Base-by-base conservation (phyloP, 192 early-diverging fungal genomes). In the Backusella liffmaniae region DNA sequence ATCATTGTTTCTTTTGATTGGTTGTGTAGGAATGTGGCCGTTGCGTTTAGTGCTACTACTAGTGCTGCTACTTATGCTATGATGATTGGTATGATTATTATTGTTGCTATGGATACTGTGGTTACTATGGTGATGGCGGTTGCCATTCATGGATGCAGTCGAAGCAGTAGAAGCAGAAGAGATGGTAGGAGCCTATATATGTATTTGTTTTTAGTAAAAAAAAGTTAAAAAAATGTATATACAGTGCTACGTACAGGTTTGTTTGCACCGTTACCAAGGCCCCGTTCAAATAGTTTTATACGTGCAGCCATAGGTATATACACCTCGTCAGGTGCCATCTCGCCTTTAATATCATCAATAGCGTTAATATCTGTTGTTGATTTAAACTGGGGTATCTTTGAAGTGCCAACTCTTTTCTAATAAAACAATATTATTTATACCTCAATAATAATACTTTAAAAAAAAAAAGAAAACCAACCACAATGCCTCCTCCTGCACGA, bases 221-320 rank as follows among this genome's bases (percentile, higher is more conserved):
- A 23, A 66, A 29, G 34, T 32, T 0, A 26, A 26, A 66, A 32
- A 3, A 32, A 32, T 32, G 32, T 66, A 35, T 18, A 66, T 66
- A 35, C 13, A 35, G 7, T 44, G 12, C 10, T 37, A 69, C n/a
- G 10, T 69, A 36, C 67, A 41, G 35, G 67, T 23, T 69, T 69
- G 18, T 69, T 69, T 72, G 46, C 26, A 15, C 77, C 71, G 32
- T 78, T 73, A 9, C 71, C 70, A 39, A 78, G 72, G 3, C 49
- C 72, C 15, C 70, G 53, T 62, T 79, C 77, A 51, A 79, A 79
- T 44, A 70, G n/a, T 12, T 79, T 79, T 32, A 79, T 59, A 32
- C 77, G 66, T n/a, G 73, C 73, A 10, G 77, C 72, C 51, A 79
- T 35, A 0, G 77, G 67, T 18, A 79, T 37, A 70, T 74, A 79